phyloP scores from a whole-genome alignment of 176 grass and related monocot species.

The Oryza longistaminata region DNA sequence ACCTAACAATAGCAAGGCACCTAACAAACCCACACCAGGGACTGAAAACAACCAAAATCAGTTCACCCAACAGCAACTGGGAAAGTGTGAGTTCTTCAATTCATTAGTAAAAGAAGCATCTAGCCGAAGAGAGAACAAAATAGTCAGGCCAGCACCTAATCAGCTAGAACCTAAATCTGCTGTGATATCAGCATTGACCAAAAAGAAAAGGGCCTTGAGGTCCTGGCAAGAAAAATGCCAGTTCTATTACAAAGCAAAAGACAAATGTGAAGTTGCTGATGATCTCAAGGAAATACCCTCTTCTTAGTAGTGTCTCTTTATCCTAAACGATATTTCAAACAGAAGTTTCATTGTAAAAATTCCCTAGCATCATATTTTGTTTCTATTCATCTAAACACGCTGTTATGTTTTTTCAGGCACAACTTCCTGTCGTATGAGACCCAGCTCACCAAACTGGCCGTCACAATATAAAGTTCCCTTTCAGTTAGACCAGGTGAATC shows the following conservation, averaged over 20 bases:
- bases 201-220: constrained; percentile 96
- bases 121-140: constrained; percentile 44
- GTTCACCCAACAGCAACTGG: constrained; percentile 38
- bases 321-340: constrained; percentile 20
- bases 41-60: constrained; percentile 36
- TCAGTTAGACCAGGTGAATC: constrained; percentile 84
- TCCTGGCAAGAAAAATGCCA: constrained; percentile 93
- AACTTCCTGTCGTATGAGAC: constrained; percentile 84
- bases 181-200: constrained; percentile 56
- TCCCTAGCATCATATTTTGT: constrained; percentile 29
- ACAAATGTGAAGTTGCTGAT: constrained; percentile 54
- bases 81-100: constrained; percentile 35
- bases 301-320: constrained; percentile 65
- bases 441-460: constrained; percentile 41
- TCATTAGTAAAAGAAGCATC: constrained; percentile 41
- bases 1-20: constrained; percentile 30
- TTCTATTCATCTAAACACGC: neutral
- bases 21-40: constrained; percentile 37
- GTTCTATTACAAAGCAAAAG: constrained; percentile 58
- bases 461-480: constrained; percentile 69
- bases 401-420: constrained; percentile 62
- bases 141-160: constrained; percentile 38
- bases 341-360: constrained; percentile 16
- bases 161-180: constrained; percentile 42
- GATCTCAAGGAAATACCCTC: constrained; percentile 69